A percentile compares a stretch with the other conserved stretches of the same genome.
phyloP scores from a whole-genome alignment of 495 filamentous ascomycete species.

The Daldinia grandis region DNA sequence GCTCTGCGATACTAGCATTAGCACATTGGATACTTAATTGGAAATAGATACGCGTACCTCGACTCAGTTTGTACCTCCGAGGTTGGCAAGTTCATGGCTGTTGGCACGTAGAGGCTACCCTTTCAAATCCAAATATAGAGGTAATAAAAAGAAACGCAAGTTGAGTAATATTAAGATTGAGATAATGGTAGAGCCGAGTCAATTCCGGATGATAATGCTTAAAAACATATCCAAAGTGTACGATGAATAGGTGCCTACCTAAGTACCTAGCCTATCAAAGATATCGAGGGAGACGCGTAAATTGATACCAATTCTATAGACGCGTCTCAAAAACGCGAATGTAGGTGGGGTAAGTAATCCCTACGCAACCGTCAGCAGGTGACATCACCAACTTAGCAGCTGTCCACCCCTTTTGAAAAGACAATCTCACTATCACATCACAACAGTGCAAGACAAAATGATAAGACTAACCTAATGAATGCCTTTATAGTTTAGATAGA shows the following conservation, averaged over 20 bases:
- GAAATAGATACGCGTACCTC: slow-evolving; percentile 8
- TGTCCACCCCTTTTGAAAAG: not conserved
- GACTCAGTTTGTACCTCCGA: not conserved
- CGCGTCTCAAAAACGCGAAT: slow-evolving; percentile 40
- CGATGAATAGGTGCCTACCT: too few species aligned
- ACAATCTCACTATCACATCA: not conserved
- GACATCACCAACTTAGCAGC: slow-evolving; percentile 6
- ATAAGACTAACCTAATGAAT: not conserved
- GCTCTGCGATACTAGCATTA: slow-evolving; percentile 6
- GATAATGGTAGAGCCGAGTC: not conserved
- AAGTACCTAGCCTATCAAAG: too few species aligned
- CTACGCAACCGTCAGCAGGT: slow-evolving; percentile 6
- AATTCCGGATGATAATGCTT: not conserved
- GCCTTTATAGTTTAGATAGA: not conserved
- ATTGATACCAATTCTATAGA: slow-evolving; percentile 23
- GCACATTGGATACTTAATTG: not conserved
- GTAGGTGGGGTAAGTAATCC: slow-evolving; percentile 31
- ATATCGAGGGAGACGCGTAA: slow-evolving; percentile 33
- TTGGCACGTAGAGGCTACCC: not conserved
- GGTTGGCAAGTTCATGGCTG: slow-evolving; percentile 9
- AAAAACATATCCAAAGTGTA: not conserved
- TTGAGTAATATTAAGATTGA: not conserved
- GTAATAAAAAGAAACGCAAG: not conserved
- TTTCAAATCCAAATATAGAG: not conserved
- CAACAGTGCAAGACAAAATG: not conserved